Evolutionary conservation across 2,329 filamentous ascomycete species (phyloP), one percentile per base, ranked within the genome.

Genomic region (Cladorrhinum sp.): DNA sequence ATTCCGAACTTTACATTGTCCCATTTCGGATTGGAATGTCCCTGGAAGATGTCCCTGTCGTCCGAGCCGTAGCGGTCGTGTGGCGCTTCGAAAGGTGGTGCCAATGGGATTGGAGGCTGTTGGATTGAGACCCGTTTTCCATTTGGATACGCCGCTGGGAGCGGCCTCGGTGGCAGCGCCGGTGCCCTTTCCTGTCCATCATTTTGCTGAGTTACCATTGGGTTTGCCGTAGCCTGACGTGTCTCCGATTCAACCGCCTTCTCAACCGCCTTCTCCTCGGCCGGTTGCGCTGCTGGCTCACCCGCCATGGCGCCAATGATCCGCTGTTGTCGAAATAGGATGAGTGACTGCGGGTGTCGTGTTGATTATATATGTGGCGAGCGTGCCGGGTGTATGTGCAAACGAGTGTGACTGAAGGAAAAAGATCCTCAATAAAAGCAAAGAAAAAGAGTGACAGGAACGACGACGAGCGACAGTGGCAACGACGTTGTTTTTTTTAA

Each of bases 1-100:
- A 67, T 39, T 2, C 24, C 61, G 14, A 66, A 21, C 39, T 68
- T 67, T 0, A 54, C 24, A 24, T 33, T 56, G n/a, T 61, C 54
- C 65, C 65, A 65, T 16, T 20, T 33, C 2, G 60, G 58, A 36
- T 46, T 42, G 36, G 42, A 48, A 2, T 59, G 57, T 6, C 36
- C 55, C 7, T 62, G 48, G 24, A 48, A 30, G 21, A 48, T 16
- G 51, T 20, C 30, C 4, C n/a, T 2, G 9, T 28, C 18, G 8
- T 21, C 16, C 9, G 30, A 18, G 7, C 58, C 10, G 33, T 21
- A 55, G 4, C 4, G 10, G 7, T 21, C 53, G 14, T 42, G 26
- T 42, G 7, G 9, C 39, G 14, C 21, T n/a, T 12, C 30, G 55
- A 10, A 63, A 20, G 8, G 55, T 60, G 3, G 33, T 54, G 18